Conservation (phyloP, 1,139 yeast species). For the Zygosaccharomyces pseudobailii region DNA sequence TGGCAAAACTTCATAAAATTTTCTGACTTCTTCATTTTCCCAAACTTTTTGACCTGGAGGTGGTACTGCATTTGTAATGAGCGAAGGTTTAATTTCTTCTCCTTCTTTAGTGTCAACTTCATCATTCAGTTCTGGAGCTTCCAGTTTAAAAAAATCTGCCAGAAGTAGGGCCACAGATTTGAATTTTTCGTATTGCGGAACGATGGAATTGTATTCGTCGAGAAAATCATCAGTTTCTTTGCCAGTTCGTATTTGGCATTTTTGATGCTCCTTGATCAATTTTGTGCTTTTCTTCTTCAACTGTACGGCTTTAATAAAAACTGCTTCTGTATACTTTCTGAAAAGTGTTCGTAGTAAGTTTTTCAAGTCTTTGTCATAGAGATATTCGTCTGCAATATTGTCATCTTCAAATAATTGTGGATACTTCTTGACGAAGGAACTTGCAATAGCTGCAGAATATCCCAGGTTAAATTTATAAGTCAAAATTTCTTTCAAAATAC, state of each 20-base stretch:
- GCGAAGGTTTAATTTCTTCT: constrained; percentile 14
- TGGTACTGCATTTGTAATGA: constrained; percentile 26
- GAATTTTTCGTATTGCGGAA: constrained; percentile 44
- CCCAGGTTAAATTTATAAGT: constrained; percentile 49
- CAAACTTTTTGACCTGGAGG: constrained; percentile 43
- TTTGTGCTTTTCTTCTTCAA: constrained; percentile 38
- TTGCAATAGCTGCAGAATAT: constrained; percentile 43
- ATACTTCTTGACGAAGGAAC: constrained; percentile 51
- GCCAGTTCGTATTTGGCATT: constrained; percentile 64
- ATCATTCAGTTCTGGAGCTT: constrained; percentile 30
- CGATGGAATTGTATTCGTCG: constrained; percentile 39
- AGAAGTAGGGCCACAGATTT: constrained; percentile 43
- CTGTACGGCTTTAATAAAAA: constrained; percentile 38
- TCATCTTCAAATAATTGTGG: constrained; percentile 33
- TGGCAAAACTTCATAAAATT: constrained; percentile 55
- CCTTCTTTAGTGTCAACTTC: constrained; percentile 27
- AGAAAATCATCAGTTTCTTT: constrained; percentile 51
- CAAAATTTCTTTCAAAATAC: constrained; percentile 52
- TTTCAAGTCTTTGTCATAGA: constrained; percentile 23
- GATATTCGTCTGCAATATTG: constrained; percentile 19
- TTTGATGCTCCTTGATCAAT: constrained; percentile 42
- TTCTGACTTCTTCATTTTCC: constrained; percentile 61
- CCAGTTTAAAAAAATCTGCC: constrained; percentile 40
- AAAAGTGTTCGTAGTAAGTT: constrained; percentile 38
- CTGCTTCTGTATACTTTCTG: constrained; percentile 44